Conservation (phyloP, 2,329 filamentous ascomycete genomes). For the Capronia epimyces region DNA sequence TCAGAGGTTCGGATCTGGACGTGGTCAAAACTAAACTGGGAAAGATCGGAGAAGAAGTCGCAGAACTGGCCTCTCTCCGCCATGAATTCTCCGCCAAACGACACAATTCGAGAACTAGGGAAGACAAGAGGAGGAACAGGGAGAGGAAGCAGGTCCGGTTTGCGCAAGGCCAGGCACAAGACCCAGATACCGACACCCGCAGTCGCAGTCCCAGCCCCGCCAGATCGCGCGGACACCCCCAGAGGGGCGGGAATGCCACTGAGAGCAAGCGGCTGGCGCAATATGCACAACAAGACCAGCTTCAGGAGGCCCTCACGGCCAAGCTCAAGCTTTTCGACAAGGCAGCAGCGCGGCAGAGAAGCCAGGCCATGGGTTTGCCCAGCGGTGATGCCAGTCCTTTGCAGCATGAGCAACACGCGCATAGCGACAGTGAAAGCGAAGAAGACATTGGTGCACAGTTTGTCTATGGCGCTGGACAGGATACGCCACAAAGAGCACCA, state of each 20-base stretch:
- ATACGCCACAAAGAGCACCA: neutral
- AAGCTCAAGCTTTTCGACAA: conserved; percentile 13
- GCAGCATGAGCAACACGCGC: neutral
- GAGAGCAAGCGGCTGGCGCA: conserved; percentile 13
- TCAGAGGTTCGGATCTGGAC: conserved; percentile 3
- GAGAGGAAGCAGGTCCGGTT: conserved; percentile 12
- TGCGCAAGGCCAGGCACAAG: too few species aligned
- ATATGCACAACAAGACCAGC: conserved; percentile 4
- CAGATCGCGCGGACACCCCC: neutral
- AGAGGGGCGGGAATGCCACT: conserved; percentile 1
- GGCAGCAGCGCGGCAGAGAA: neutral
- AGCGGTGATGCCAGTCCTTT: neutral
- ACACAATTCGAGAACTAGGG: neutral
- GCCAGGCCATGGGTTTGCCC: conserved; percentile 2
- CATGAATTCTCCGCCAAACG: neutral
- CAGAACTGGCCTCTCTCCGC: conserved; percentile 8
- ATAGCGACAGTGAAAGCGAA: conserved; percentile 17
- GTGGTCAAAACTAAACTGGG: conserved; percentile 6
- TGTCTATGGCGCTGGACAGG: conserved; percentile 14
- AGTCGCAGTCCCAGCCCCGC: too few species aligned
- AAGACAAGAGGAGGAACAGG: neutral
- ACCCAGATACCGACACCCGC: too few species aligned
- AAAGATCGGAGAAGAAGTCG: conserved; percentile 6
- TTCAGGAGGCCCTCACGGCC: conserved; percentile 1
- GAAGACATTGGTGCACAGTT: conserved; percentile 22